phyloP scores from a whole-genome alignment of 805 yeast species.

The Yarrowia osloensis region DNA sequence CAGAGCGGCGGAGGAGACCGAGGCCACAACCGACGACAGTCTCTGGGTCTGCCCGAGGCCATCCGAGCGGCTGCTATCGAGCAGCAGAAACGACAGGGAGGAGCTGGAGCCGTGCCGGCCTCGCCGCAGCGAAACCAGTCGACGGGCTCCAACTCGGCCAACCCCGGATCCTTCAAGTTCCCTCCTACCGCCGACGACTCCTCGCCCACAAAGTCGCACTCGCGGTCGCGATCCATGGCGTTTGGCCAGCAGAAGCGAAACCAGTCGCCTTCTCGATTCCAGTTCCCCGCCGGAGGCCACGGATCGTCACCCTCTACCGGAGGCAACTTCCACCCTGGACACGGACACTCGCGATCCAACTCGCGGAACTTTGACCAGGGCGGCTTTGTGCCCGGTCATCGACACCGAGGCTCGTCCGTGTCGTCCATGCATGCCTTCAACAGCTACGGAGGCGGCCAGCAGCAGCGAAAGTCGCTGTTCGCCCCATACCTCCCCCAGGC shows the following conservation, averaged over 20 bases:
- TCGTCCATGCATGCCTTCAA: constrained; percentile 48
- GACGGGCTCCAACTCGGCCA: constrained; percentile 1
- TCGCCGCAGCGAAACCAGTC: constrained; percentile 30
- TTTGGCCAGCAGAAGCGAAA: constrained; percentile 16
- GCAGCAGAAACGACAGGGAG: constrained; percentile 56
- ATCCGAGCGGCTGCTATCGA: constrained; percentile 94
- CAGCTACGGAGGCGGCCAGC: constrained; percentile 41
- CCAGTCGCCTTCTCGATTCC: constrained; percentile 52
- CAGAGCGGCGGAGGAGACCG: constrained; percentile 37
- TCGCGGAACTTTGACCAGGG: constrained; percentile 38
- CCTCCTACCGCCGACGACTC: constrained; percentile 36
- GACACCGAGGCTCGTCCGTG: constrained; percentile 57
- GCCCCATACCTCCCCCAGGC: constrained; percentile 96
- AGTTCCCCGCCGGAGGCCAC: constrained; percentile 58
- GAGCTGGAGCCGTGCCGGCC: constrained; percentile 31
- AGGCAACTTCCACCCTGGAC: constrained; percentile 37
- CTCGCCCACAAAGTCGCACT: constrained; percentile 28
- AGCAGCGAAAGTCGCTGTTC: constrained; percentile 64
- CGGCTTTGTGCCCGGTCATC: constrained; percentile 74
- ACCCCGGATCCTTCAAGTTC: constrained; percentile 36
- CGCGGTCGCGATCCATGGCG: constrained; percentile 4
- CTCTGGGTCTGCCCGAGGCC: constrained; percentile 88
- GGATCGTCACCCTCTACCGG: constrained; percentile 17
- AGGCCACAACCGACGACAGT: constrained; percentile 90
- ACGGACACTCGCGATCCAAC: constrained; percentile 52